These are phyloP conservation scores for Thraustotheca clavata DNA, from an alignment of 352 stramenopile genomes.

Conservation along the genomic window DNA sequence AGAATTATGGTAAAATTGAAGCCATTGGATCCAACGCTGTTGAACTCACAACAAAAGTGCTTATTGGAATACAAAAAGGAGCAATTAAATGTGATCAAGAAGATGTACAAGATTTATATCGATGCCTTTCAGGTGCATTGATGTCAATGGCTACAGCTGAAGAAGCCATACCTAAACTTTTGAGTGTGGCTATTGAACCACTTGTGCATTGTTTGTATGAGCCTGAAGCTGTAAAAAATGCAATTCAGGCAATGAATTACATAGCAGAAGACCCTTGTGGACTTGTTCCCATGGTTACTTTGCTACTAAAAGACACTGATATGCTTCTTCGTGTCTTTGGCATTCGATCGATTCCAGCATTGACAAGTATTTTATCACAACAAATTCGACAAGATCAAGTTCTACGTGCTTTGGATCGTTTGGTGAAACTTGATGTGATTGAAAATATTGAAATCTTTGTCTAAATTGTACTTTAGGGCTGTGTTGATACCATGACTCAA, in stretches of 20 bases:
- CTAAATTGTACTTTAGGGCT: neutral
- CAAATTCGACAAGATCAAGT: neutral
- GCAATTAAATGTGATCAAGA: conserved; percentile 30
- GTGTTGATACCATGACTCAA: conserved; percentile 2
- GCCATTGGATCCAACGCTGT: conserved; percentile 7
- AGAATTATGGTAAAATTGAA: conserved; percentile 20
- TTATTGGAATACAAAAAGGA: conserved; percentile 23
- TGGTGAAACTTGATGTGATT: neutral
- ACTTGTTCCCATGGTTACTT: conserved; percentile 11
- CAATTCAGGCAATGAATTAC: conserved; percentile 49
- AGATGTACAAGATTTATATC: conserved; percentile 39
- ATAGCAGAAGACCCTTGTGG: conserved; percentile 34
- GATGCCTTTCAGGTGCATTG: conserved; percentile 40
- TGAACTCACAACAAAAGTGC: conserved; percentile 29
- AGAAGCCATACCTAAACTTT: conserved; percentile 51
- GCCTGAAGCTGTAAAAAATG: conserved; percentile 36
- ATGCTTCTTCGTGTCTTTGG: conserved; percentile 4
- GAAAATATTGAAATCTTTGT: neutral
- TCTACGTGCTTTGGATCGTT: neutral
- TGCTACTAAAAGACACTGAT: conserved; percentile 9
- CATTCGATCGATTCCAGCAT: neutral
- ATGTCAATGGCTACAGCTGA: conserved; percentile 65
- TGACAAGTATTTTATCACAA: conserved; percentile 9
- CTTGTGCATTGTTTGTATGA: conserved; percentile 45
- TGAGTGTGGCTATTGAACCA: conserved; percentile 63